Conservation (phyloP, 192 early-diverging fungal genomes). For the Backusella westeae region DNA sequence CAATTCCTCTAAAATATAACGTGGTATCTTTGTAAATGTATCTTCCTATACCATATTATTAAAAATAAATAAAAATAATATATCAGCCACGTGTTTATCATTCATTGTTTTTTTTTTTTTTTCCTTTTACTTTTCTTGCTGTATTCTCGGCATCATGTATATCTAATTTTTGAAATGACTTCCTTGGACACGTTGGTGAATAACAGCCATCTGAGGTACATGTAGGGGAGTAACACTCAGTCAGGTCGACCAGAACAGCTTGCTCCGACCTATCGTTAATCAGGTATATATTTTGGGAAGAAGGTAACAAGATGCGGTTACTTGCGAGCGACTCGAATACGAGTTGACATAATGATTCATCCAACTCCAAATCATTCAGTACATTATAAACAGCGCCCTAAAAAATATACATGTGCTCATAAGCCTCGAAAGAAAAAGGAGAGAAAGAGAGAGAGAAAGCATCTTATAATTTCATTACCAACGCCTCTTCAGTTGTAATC, state of each 20-base stretch:
- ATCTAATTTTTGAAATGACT: not conserved
- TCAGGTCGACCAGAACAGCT: not conserved
- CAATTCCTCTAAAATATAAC: conserved; percentile 9
- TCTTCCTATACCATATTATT: not conserved
- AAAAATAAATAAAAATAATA: not conserved
- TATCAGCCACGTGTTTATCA: not conserved
- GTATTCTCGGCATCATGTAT: conserved; percentile 1
- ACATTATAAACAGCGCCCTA: not conserved
- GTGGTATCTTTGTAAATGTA: conserved; percentile 8
- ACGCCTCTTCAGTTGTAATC: conserved; percentile 8
- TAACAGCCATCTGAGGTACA: not conserved
- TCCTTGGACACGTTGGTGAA: not conserved
- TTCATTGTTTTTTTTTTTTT: not conserved
- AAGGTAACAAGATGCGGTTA: conserved; percentile 4
- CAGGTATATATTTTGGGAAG: conserved; percentile 1
- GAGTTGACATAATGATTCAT: not conserved
- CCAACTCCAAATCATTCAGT: not conserved
- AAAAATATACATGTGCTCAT: not conserved
- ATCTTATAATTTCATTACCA: not conserved
- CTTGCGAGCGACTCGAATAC: not conserved
- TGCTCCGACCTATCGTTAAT: not conserved
- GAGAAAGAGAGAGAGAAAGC: not conserved
- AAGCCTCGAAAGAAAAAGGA: not conserved
- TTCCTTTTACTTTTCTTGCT: not conserved
- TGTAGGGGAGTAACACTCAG: not conserved